Base-by-base conservation (phyloP, 1,284 basidiomycete species). In the Ganoderma multipileum region DNA sequence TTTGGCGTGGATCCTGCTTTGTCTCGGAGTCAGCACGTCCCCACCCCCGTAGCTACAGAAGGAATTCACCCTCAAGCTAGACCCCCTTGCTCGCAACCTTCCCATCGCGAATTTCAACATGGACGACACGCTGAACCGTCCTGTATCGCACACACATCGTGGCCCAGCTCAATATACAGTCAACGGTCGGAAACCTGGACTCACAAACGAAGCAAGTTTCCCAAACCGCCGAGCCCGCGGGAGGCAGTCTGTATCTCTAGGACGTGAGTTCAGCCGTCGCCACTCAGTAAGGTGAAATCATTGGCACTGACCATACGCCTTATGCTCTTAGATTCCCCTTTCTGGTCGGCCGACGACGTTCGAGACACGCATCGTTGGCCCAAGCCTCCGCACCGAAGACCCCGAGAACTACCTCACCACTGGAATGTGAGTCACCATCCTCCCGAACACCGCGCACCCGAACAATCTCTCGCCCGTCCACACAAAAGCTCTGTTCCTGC, bases 351-450 rank as follows among this genome's bases (percentile, higher is more conserved):
- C 47, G 2, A 61, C 33, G 39, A 64, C 44, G 39, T 69, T 64
- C 44, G 28, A 6, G 14, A 61, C 41, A 3, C 39, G 64, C 33
- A 33, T 33, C 33, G 33, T 33, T 33, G 33, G 33, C 8, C 33
- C 8, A 8, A 33, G 33, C 33, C 33, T 5, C 3, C 4, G 33
- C 8, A 8, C 33, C 33, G 33, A 33, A 33, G 33, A 33, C 33
- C 33, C 33, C 33, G 33, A 33, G 33, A 33, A 33, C 33, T 33
- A 8, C 4, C 8, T 33, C 3, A 33, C 66, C 2, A 1, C 66
- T 8, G 64, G 65, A 16, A 66, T 71, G 69, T 65, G 47, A 52
- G 38, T 47, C 8, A 61, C 69, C 14, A 65, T 68, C 41, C 60
- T 44, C 23, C 67, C 69, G 9, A 66, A 66, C 52, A 58, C 50